Evolutionary conservation across 2,329 filamentous ascomycete genomes (phyloP).

Genomic region (Ophiostoma tasmaniense): DNA sequence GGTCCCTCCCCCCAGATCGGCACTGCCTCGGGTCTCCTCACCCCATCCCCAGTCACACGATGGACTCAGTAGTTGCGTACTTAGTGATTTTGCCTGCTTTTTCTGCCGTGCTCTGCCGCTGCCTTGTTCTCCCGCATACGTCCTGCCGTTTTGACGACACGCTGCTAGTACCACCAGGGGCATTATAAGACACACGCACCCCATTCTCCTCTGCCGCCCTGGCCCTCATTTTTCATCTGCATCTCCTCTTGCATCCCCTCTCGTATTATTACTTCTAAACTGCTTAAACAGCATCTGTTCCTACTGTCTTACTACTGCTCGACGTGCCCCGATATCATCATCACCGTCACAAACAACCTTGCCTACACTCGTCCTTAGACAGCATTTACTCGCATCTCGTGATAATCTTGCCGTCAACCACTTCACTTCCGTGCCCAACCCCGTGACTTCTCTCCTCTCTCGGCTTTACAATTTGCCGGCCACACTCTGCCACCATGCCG

Average conservation of each 20-base stretch:
- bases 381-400: not conserved
- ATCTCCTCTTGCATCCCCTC: not conserved
- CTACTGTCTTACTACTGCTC: too few relatives aligned
- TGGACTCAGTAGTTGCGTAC: not conserved
- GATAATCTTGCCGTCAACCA: not conserved
- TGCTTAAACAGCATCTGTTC: not conserved
- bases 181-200: not conserved
- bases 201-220: not conserved
- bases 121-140: not conserved
- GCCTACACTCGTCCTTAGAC: not conserved
- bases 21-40: not conserved
- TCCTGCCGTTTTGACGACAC: not conserved
- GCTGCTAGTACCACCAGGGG: not conserved
- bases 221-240: not conserved
- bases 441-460: not conserved
- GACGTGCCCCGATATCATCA: not conserved
- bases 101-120: not conserved
- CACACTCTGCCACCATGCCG: not conserved
- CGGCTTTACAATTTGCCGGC: not conserved
- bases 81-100: not conserved
- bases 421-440: not conserved
- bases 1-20: not conserved
- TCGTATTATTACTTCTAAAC: not conserved
- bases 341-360: not conserved
- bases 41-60: not conserved